phyloP scores from a whole-genome alignment of 345 rosid genomes.

The Physaria fendleri region DNA sequence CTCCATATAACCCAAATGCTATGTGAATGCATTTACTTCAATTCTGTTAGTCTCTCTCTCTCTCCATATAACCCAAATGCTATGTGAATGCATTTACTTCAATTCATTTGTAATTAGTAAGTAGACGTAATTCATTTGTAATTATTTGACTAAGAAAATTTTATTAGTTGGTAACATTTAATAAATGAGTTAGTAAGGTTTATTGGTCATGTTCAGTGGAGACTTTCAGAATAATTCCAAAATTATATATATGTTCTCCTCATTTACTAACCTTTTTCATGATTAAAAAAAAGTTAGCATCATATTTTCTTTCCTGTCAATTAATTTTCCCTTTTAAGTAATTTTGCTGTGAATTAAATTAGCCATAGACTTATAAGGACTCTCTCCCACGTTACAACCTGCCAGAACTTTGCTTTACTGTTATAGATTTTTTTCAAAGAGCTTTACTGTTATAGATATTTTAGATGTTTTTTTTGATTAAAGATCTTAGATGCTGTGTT shows the following conservation, averaged over 20 bases:
- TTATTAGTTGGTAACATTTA: not conserved
- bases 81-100: not conserved
- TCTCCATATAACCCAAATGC: not conserved
- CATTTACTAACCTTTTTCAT: not conserved
- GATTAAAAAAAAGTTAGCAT: not conserved
- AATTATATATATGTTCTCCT: not conserved
- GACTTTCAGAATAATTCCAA: not conserved
- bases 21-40: conserved; percentile 3
- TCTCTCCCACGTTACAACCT: too few relatives aligned
- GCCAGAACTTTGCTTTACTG: too few relatives aligned
- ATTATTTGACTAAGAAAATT: too few relatives aligned
- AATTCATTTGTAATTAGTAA: not conserved
- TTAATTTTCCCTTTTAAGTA: too few relatives aligned
- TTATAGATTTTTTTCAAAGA: too few relatives aligned
- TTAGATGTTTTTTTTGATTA: too few relatives aligned
- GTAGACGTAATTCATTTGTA: not conserved
- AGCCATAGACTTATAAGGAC: too few relatives aligned
- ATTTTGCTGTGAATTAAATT: too few relatives aligned
- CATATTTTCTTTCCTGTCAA: too few relatives aligned
- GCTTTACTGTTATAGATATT: too few relatives aligned
- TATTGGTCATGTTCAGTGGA: not conserved
- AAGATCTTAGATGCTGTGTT: too few relatives aligned
- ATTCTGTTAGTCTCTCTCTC: not conserved
- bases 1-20: not conserved
- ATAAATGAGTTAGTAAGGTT: not conserved